Conservation (phyloP, 768 basidiomycete genomes). For the Leccinellum luteum region DNA sequence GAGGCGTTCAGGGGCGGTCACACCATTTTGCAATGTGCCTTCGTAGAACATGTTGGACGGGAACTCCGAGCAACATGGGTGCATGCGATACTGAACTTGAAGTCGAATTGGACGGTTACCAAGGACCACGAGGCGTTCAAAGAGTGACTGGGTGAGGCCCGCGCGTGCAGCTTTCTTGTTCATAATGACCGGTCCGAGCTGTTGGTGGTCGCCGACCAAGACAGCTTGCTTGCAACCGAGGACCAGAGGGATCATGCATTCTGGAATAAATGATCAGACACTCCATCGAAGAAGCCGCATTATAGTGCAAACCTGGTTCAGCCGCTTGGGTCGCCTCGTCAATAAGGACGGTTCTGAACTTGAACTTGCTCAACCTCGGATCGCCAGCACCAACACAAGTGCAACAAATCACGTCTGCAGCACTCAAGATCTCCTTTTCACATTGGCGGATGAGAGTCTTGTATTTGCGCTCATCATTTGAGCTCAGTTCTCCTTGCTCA, state of each 20-base stretch:
- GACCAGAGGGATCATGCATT: slow-evolving; percentile 99
- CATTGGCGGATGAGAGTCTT: slow-evolving; percentile 93
- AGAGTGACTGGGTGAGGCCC: slow-evolving; percentile 95
- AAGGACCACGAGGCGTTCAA: slow-evolving; percentile 94
- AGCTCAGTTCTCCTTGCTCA: slow-evolving; percentile 95
- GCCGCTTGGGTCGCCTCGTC: slow-evolving; percentile 99
- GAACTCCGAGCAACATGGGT: slow-evolving; percentile 98
- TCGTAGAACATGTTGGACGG: slow-evolving; percentile 99
- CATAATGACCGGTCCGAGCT: slow-evolving; percentile 99
- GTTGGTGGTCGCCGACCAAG: slow-evolving; percentile 93
- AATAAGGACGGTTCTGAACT: slow-evolving; percentile 97
- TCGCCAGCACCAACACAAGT: slow-evolving; percentile 99
- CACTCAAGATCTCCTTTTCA: slow-evolving; percentile 94
- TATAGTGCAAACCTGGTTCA: slow-evolving; percentile 70
- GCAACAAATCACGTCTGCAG: slow-evolving; percentile 97
- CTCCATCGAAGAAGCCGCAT: neutral
- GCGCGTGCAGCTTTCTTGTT: slow-evolving; percentile 99
- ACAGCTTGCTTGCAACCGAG: slow-evolving; percentile 99
- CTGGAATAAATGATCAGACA: slow-evolving; percentile 40
- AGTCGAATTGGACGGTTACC: slow-evolving; percentile 96
- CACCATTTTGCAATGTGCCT: slow-evolving; percentile 97
- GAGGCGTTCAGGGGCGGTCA: slow-evolving; percentile 95
- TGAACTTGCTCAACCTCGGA: slow-evolving; percentile 92
- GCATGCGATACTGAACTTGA: slow-evolving; percentile 99
- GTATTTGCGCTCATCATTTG: slow-evolving; percentile 96